Evolutionary conservation across 306 rosid species (phyloP), one percentile per base, ranked within the genome.

Genomic region (Crotalaria pallida): DNA sequence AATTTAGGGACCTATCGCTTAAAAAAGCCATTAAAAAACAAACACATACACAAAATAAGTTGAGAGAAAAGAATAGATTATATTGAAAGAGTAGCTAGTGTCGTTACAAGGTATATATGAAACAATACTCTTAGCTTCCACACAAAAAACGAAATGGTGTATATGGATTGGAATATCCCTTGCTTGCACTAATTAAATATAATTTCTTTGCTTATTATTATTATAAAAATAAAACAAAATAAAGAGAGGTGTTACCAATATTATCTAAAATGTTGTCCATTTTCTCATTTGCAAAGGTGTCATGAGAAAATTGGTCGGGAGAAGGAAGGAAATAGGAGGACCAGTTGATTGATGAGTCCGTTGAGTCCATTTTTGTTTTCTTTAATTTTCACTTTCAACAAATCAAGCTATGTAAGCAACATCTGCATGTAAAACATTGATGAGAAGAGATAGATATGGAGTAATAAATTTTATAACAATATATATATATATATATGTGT

Each of bases 281-380:
- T 72, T 53, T 72, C 19, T 95, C 97, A 43, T 77, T 84, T 44
- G 83, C 91, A 69, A 89, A 73, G 15, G 47, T 41, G 6, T 96
- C 96, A 78, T 91, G 92, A 57, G 99, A 84, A 73, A 91, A 94
- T 5, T 85, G 98, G 47, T 41, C 12, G 80, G 88, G 96, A 73
- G 87, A 67, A 53, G 99, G 99, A 74, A 88, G 0, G 36, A 31
- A 26, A 26, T 26, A 94, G 0, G 96, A 94, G 40, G 91, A 95
- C 97, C 99, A 94, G 89, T 91, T 94, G 85, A 90, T 94, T 77
- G n/a, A n/a, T n/a, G 94, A 75, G 73, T 94, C 91, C 92, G 85
- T 88, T 53, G 94, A 84, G 57, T 87, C 85, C 85, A 71, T 11
- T 23, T 26, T 29, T 4, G 10, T 34, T 50, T 36, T 1, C 19